phyloP scores from a whole-genome alignment of 306 rosid species.

The Lotus japonicus region DNA sequence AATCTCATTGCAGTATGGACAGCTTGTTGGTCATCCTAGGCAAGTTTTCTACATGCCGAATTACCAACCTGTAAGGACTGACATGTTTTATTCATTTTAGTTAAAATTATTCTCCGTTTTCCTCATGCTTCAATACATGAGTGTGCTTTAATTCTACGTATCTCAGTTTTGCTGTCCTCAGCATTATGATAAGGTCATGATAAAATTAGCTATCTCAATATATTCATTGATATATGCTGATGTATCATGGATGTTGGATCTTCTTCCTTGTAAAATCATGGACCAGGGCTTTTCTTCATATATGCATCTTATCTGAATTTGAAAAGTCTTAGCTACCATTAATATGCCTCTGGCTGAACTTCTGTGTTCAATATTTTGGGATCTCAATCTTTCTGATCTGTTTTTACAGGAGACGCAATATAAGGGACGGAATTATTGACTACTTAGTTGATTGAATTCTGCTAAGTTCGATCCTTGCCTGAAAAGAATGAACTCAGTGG shows the following conservation, averaged over 20 bases:
- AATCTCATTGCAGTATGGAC: conserved; percentile 69
- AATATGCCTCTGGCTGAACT: background rate
- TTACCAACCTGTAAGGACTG: conserved; percentile 78
- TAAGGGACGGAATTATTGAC: conserved; percentile 74
- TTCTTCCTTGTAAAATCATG: background rate
- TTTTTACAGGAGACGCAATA: conserved; percentile 69
- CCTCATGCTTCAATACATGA: background rate
- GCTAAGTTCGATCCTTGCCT: conserved; percentile 9
- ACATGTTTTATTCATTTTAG: background rate
- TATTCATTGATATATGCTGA: background rate
- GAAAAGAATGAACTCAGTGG: conserved; percentile 20
- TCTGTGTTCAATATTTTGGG: background rate
- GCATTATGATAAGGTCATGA: background rate
- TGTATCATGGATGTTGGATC: conserved; percentile 7
- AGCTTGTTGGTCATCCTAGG: conserved; percentile 71
- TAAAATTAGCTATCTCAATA: background rate
- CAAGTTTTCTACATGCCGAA: conserved; percentile 68
- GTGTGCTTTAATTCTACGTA: conserved; percentile 5
- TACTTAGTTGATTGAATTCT: conserved; percentile 17
- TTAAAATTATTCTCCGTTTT: background rate
- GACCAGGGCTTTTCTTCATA: background rate
- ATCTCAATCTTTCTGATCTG: background rate
- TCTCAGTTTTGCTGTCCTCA: background rate
- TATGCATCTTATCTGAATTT: conserved; percentile 9
- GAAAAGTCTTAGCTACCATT: background rate